Evolutionary conservation across 1,139 yeast species (phyloP).

Genomic region (Sugiyamaella sp.): DNA sequence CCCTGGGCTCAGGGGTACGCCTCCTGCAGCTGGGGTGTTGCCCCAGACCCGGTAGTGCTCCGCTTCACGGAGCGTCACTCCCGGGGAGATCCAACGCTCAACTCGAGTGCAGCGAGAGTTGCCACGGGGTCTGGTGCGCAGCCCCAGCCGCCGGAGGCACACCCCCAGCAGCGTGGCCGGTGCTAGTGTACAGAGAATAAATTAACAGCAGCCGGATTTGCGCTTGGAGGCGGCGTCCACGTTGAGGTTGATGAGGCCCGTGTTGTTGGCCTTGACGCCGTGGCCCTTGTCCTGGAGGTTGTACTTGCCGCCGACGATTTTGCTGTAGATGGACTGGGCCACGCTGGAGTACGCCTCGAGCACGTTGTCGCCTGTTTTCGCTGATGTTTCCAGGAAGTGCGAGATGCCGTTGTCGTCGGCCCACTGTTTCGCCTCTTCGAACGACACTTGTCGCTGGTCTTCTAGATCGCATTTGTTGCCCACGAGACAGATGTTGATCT

Average conservation of each 20-base stretch:
- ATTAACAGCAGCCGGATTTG: background rate
- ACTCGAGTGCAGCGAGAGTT: no score
- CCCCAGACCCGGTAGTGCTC: background rate
- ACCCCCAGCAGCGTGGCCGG: background rate
- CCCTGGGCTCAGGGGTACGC: no score
- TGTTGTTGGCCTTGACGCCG: slow-evolving; percentile 36
- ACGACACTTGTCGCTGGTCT: slow-evolving; percentile 67
- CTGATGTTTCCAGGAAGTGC: slow-evolving; percentile 92
- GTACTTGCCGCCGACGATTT: slow-evolving; percentile 40
- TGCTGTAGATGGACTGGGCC: slow-evolving; percentile 62
- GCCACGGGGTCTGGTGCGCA: background rate
- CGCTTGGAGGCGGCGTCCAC: background rate
- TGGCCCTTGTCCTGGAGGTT: slow-evolving; percentile 39
- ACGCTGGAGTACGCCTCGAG: slow-evolving; percentile 86
- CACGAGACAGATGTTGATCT: slow-evolving; percentile 82
- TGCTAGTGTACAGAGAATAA: background rate
- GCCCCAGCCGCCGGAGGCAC: background rate
- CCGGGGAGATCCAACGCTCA: no score
- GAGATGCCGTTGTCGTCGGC: slow-evolving; percentile 83
- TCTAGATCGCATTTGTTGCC: slow-evolving; percentile 83
- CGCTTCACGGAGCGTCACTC: background rate
- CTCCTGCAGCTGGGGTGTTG: background rate
- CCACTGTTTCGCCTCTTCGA: slow-evolving; percentile 79
- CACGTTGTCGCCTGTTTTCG: slow-evolving; percentile 85
- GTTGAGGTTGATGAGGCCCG: background rate